A percentile compares a stretch with the other conserved stretches of the same genome.
Conservation (phyloP, 2,329 filamentous ascomycete genomes). For the Trichoderma koningii region DNA sequence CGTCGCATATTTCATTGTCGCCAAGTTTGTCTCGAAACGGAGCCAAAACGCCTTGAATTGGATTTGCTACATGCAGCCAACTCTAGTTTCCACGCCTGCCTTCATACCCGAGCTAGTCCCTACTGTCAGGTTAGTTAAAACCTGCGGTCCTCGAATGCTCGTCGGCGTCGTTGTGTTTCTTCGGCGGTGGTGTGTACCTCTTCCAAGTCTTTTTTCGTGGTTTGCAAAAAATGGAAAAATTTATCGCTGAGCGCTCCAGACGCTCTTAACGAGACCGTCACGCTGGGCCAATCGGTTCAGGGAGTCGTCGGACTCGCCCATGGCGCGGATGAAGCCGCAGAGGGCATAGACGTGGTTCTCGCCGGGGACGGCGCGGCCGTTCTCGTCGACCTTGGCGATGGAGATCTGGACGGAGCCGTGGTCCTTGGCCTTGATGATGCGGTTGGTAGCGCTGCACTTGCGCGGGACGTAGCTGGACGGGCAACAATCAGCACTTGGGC, state of each 20-base stretch:
- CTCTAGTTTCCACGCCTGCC: conserved; percentile 46
- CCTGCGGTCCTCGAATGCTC: neutral
- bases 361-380: conserved; percentile 87
- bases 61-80: conserved; percentile 49
- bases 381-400: conserved; percentile 98
- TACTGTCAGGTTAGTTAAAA: conserved; percentile 29
- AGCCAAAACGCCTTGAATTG: conserved; percentile 52
- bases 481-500: conserved; percentile 35
- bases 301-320: conserved; percentile 97
- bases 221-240: conserved; percentile 28
- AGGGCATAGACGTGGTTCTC: conserved; percentile 98
- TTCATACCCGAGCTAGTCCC: conserved; percentile 43
- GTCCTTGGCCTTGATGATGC: conserved; percentile 99
- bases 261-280: conserved; percentile 94
- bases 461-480: conserved; percentile 84
- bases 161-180: neutral
- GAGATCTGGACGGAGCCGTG: conserved; percentile 98
- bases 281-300: conserved; percentile 94
- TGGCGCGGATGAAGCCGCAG: conserved; percentile 94
- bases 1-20: conserved; percentile 35
- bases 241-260: conserved; percentile 81
- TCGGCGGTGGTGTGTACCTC: conserved; percentile 29
- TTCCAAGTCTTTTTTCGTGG: conserved; percentile 17
- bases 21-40: conserved; percentile 44
- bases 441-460: conserved; percentile 98